These are phyloP conservation scores for Cylindrotheca fusiformis DNA, from an alignment of 108 stramenopile genomes.

Conservation along the genomic window DNA sequence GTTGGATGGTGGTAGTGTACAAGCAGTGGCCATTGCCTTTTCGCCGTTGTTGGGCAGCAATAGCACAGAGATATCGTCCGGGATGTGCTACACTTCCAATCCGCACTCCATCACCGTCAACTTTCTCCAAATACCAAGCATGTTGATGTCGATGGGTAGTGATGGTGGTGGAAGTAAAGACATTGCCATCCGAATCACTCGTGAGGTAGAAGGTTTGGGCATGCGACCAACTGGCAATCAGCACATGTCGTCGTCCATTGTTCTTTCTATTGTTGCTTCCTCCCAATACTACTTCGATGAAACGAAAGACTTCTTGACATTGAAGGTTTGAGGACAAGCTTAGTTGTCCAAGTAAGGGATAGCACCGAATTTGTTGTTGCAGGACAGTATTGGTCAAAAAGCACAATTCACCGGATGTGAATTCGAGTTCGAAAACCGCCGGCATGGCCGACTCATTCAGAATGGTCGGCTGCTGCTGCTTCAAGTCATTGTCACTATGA, in stretches of 20 bases:
- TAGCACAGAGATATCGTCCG: slow-evolving; percentile 21
- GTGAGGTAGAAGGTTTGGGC: slow-evolving; percentile 23
- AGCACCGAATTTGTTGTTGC: slow-evolving; percentile 35
- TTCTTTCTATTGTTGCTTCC: too few species aligned
- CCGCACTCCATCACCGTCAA: slow-evolving; percentile 12
- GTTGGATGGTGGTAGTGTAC: slow-evolving; percentile 18
- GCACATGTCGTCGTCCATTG: slow-evolving; percentile 23
- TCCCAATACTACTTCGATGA: slow-evolving; percentile 37
- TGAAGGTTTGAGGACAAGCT: slow-evolving; percentile 17
- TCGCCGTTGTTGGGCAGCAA: too few species aligned
- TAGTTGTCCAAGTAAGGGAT: slow-evolving; percentile 28
- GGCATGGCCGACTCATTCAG: slow-evolving; percentile 1
- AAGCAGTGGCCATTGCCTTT: slow-evolving; percentile 2
- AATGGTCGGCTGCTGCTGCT: background rate
- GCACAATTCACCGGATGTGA: slow-evolving; percentile 33
- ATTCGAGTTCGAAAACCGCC: slow-evolving; percentile 22
- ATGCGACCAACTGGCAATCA: slow-evolving; percentile 43
- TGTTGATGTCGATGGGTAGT: slow-evolving; percentile 12
- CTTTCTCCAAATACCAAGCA: slow-evolving; percentile 18
- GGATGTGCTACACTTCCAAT: slow-evolving; percentile 21
- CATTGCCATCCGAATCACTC: slow-evolving; percentile 26
- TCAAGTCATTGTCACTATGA: background rate
- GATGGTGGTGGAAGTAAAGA: slow-evolving; percentile 9
- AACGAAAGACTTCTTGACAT: slow-evolving; percentile 51
- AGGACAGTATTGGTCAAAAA: slow-evolving; percentile 27